Base-by-base conservation (phyloP, 176 grass and related monocot species). In the Dactylis glomerata region DNA sequence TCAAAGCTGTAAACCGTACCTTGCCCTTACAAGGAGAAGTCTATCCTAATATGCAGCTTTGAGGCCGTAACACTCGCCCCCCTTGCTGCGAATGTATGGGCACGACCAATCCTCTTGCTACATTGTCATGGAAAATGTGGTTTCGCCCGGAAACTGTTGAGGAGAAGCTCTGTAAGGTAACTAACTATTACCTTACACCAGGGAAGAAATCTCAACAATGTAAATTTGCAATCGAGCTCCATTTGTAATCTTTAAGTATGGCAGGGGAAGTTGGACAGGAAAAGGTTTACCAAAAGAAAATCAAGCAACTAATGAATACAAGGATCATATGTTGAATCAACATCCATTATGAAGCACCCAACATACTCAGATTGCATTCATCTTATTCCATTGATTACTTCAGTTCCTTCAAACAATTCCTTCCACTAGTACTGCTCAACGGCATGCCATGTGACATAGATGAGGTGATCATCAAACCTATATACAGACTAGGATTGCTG, bases 371-470 rank as follows among this genome's bases (percentile, higher is more conserved):
- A 64, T 22, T 34, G 69, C 30, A 23, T 81, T 79, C 22, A 44
- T 37, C 22, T 46, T 82, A 73, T 75, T 73, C 36, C 74, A 78
- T 80, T 79, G 45, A 76, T 86, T 34, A 87, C 57, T 83, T 80
- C 40, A 51, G 75, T n/a, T 80, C 5, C 72, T 50, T 57, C 17
- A 84, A 80, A 80, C 19, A 68, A 84, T 51, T 75, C 30, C 57
- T 75, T 83, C 55, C 9, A 37, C 30, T 54, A 37, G 16, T 65
- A 37, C 13, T 31, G 32, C 38, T 68, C 38, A 76, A 70, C 8
- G 17, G 63, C 71, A 15, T 57, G 52, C 36, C 51, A 61, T 70
- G 37, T 27, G 72, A 77, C 71, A 81, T 72, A 56, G 28, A 22
- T 17, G 68, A 84, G 68, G 33, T 67, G 13, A 33, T 51, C 76